Evolutionary conservation across 352 stramenopile genomes (phyloP).

Genomic region (Stramenopiles sp.): DNA sequence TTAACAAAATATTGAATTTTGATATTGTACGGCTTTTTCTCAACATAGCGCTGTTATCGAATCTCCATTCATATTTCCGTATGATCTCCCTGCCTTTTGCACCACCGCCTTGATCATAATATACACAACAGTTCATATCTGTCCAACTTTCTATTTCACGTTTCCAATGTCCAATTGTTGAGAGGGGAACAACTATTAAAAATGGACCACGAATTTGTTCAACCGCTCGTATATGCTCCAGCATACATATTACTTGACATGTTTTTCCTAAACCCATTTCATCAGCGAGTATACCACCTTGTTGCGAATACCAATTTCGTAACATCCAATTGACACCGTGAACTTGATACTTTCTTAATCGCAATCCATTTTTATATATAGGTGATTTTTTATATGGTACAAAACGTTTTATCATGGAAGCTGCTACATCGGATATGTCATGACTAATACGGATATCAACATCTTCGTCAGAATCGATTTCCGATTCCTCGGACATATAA

Average conservation of each 20-base stretch:
- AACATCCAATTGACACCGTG: constrained; percentile 23
- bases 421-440: background rate
- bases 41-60: constrained; percentile 22
- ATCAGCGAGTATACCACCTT: constrained; percentile 31
- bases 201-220: constrained; percentile 83
- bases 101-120: constrained; percentile 75
- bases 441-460: background rate
- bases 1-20: constrained; percentile 90
- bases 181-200: constrained; percentile 90
- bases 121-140: constrained; percentile 95
- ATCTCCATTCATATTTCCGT: constrained; percentile 87
- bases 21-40: constrained; percentile 24
- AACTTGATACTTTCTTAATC: constrained; percentile 21
- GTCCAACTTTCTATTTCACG: constrained; percentile 96
- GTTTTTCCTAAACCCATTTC: constrained; percentile 76
- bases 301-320: background rate
- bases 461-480: background rate
- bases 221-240: constrained; percentile 72
- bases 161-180: constrained; percentile 95
- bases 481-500: background rate
- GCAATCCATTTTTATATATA: constrained; percentile 1
- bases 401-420: constrained; percentile 1
- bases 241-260: constrained; percentile 65
- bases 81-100: constrained; percentile 71
- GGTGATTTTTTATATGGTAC: constrained; percentile 1